A percentile compares a stretch with the other conserved stretches of the same genome.
Evolutionary conservation across 495 filamentous ascomycete species (phyloP).

Genomic region (Cladorrhinum samala): DNA sequence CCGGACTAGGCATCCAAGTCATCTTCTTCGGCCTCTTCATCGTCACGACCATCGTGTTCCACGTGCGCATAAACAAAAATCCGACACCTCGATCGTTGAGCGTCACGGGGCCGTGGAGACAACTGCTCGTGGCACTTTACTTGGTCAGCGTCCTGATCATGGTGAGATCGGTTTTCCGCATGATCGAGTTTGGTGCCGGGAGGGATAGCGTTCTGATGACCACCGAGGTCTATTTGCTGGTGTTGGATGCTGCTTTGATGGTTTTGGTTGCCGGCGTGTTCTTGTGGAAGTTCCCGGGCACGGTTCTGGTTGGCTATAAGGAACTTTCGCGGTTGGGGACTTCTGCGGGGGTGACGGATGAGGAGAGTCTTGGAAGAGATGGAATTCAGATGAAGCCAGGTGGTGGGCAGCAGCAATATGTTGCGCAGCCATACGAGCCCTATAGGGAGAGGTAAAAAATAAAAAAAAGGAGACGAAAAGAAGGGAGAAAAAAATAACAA

Average conservation of each 20-base stretch:
- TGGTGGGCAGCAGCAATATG: background rate
- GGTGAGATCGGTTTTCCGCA: constrained; percentile 54
- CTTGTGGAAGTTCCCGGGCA: constrained; percentile 18
- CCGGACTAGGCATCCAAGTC: constrained; percentile 44
- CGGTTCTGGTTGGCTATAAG: constrained; percentile 21
- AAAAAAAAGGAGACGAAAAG: background rate
- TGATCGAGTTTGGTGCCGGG: constrained; percentile 50
- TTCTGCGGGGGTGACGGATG: background rate
- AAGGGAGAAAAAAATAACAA: background rate
- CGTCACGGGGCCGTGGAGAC: constrained; percentile 34
- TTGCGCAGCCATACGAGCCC: background rate
- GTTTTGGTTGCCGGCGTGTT: constrained; percentile 9
- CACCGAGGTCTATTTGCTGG: constrained; percentile 17
- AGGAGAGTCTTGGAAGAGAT: background rate
- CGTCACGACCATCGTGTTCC: constrained; percentile 37
- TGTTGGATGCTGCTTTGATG: constrained; percentile 19
- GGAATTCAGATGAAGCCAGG: background rate
- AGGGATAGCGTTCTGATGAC: constrained; percentile 11
- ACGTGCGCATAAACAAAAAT: constrained; percentile 16
- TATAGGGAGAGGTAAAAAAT: background rate
- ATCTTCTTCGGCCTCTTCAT: constrained; percentile 50
- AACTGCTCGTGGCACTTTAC: constrained; percentile 48
- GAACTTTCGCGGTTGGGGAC: background rate
- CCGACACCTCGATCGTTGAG: constrained; percentile 5
- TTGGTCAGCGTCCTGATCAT: constrained; percentile 49